These are phyloP conservation scores for Cutaneotrichosporon dermatis DNA, from an alignment of 1,284 basidiomycete genomes.

Conservation along the genomic window DNA sequence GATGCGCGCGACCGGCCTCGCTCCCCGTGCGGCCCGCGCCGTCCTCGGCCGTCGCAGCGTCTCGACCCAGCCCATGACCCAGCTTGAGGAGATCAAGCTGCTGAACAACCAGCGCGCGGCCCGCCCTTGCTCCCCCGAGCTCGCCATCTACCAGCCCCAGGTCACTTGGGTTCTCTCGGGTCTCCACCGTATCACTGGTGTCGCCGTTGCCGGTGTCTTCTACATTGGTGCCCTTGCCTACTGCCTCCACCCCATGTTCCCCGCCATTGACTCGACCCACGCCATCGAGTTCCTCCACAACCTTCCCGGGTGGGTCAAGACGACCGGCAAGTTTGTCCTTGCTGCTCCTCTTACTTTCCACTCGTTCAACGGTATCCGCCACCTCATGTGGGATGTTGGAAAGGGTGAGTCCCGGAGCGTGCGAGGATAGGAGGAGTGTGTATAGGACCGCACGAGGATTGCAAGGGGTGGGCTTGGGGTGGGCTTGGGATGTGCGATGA, in stretches of 20 bases:
- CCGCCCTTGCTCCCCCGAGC: conserved; percentile 85
- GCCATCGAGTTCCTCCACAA: conserved; percentile 64
- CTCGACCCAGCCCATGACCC: conserved; percentile 34
- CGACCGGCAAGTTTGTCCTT: conserved; percentile 66
- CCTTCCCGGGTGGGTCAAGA: conserved; percentile 70
- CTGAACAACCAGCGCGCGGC: conserved; percentile 80
- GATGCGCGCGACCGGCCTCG: conserved; percentile 6
- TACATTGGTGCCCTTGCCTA: conserved; percentile 87
- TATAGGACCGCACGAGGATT: too few relatives aligned
- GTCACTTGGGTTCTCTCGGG: conserved; percentile 82
- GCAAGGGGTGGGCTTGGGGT: too few relatives aligned
- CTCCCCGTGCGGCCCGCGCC: not conserved
- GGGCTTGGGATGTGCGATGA: too few relatives aligned
- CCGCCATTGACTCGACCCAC: conserved; percentile 62
- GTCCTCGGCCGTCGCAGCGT: conserved; percentile 16
- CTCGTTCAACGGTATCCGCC: conserved; percentile 82
- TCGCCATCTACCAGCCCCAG: conserved; percentile 95
- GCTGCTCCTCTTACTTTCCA: conserved; percentile 87
- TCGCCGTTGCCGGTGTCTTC: conserved; percentile 70
- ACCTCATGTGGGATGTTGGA: conserved; percentile 85
- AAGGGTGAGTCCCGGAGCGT: conserved; percentile 62
- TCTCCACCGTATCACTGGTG: conserved; percentile 78
- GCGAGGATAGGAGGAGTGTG: too few relatives aligned
- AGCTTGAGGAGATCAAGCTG: conserved; percentile 48
- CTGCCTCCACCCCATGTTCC: conserved; percentile 69